Base-by-base conservation (phyloP, 257 asterid species). In the Solanum boliviense region DNA sequence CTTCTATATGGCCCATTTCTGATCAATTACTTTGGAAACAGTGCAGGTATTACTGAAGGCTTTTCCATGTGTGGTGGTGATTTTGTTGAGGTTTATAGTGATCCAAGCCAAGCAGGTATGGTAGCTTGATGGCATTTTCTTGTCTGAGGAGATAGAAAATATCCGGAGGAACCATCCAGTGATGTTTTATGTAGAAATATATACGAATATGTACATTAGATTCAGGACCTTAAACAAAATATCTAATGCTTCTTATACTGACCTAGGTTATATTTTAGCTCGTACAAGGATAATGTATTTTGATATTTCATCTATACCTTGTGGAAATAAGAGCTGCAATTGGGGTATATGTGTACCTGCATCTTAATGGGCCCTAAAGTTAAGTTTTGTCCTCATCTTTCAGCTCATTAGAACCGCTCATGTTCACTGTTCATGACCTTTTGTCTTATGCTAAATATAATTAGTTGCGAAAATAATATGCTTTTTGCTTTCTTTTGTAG, bases 61-160 rank as follows among this genome's bases (percentile, higher is more conserved):
- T 97, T 97, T 93, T 95, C 99, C 56, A 95, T 97, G 99, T 97
- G 99, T 60, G 99, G 99, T 81, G 99, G 99, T 89, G 99, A 97
- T 92, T 97, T 97, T 90, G 96, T 95, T 75, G 99, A 97, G 91
- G 98, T 97, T 85, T 97, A 97, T 91, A 92, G 90, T 90, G 98
- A 95, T 93, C 94, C 96, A 87, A 93, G 93, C 94, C 99, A 97
- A 93, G 90, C 88, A 91, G 99, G 99, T 95, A 92, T 82, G 67
- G 39, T 81, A 81, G 41, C 20, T 46, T 81, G 85, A 75, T 46
- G n/a, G 68, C 18, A 27, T 81, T 36, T 81, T 25, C 68, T 46
- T 46, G 29, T 29, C 41, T 27, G 85, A 82, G 44, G 70, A 82
- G 31, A 29, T 31, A 31, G 86, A 46, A 82, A 82, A 31, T 82